Evolutionary conservation across 2,329 filamentous ascomycete genomes (phyloP), one percentile per base, ranked within the genome.

Genomic region (Pestalotiopsis sp.): DNA sequence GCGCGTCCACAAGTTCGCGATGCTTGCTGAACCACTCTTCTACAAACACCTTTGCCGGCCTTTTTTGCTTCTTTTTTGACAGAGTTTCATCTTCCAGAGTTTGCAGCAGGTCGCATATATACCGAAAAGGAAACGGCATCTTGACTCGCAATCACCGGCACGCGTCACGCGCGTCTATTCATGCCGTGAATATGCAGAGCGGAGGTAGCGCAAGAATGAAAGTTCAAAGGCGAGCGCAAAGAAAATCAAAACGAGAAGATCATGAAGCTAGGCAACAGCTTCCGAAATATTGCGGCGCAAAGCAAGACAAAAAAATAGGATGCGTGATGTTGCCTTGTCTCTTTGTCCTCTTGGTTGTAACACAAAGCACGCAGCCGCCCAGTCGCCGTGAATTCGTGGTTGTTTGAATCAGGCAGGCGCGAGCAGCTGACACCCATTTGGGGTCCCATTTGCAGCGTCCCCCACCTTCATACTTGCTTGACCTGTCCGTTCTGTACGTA

Each of bases 101-200:
- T 69, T 94, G 89, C 57, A 97, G 84, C 3, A 97, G 83, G 69
- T 92, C 88, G 81, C 92, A 95, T 59, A 97, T 81, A 69, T 86
- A 83, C n/a, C 84, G 81, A 78, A 96, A 97, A 1, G 83, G 83
- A 71, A 94, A 84, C 22, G 89, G 84, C 90, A 78, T 78, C 59
- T 64, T 63, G 30, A 39, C 1, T 20, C 30, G 13, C 52, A 20
- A 10, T n/a, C 30, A 35, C 22, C 62, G 35, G 14, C 17, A 57
- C 62, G 62, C 48, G 62, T 65, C 24, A 20, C 22, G 22, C 48
- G 44, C 52, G 44, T 26, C 17, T 44, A 10, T 22, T 13, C 22
- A 67, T 56, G 58, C n/a, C 24, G 24, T 61, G 59, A 56, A 55
- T 26, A 40, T 61, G 40, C 35, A 62, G 22, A 59, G 35, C 39